A percentile compares a stretch with the other conserved stretches of the same genome.
Conservation (phyloP, 1,139 yeast species). For the Protomyces gravidus region DNA sequence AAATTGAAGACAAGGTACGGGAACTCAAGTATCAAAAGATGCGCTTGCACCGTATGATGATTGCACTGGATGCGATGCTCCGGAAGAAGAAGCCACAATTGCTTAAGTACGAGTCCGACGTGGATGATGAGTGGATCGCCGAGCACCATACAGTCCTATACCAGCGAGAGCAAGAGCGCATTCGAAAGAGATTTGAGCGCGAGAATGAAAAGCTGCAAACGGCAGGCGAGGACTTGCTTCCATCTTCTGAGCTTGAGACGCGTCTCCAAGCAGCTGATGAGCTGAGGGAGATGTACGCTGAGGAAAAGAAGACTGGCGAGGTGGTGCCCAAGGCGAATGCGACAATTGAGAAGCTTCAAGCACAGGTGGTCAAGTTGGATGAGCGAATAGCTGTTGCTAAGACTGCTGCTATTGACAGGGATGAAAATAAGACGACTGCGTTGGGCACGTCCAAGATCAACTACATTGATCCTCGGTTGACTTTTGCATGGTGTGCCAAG, state of each 20-base stretch:
- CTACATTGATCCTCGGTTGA: constrained; percentile 89
- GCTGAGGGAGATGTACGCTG: constrained; percentile 48
- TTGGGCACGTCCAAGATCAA: constrained; percentile 89
- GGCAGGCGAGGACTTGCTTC: constrained; percentile 53
- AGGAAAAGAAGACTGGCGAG: constrained; percentile 60
- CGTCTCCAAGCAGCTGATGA: constrained; percentile 59
- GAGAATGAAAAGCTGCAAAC: constrained; percentile 70
- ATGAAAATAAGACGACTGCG: constrained; percentile 90
- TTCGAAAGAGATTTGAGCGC: constrained; percentile 59
- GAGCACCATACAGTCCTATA: constrained; percentile 54
- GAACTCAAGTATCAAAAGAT: constrained; percentile 83
- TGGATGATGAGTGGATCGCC: constrained; percentile 46
- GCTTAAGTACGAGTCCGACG: constrained; percentile 67
- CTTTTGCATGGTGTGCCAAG: constrained; percentile 84
- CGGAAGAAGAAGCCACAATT: constrained; percentile 49
- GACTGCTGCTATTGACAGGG: constrained; percentile 80
- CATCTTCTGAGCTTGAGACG: constrained; percentile 55
- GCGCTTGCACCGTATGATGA: constrained; percentile 65
- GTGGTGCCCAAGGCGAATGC: constrained; percentile 51
- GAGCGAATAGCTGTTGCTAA: constrained; percentile 64
- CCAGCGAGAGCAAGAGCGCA: constrained; percentile 60
- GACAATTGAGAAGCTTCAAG: constrained; percentile 68
- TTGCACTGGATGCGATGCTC: constrained; percentile 57
- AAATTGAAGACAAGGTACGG: constrained; percentile 66
- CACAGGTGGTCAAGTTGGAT: constrained; percentile 69